Evolutionary conservation across 31 red algal genomes (phyloP).

Genomic region (Endocladia muricata): DNA sequence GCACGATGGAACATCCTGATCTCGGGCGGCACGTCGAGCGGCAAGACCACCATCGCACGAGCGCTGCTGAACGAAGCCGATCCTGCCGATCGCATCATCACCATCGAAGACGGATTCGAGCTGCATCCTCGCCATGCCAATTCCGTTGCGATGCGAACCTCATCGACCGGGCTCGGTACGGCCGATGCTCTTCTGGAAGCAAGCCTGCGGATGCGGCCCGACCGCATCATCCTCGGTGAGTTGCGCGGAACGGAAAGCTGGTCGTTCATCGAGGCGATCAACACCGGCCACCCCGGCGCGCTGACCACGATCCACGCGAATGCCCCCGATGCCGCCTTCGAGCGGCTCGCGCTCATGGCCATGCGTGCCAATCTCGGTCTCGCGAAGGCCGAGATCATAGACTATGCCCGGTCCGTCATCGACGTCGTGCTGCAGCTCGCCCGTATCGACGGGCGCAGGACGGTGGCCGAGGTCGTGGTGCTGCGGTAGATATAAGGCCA

Average conservation of each 20-base stretch:
- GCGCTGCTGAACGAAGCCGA: not conserved
- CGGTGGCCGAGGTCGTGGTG: no score
- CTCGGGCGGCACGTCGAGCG: not conserved
- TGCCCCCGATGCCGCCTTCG: not conserved
- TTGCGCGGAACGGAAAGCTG: not conserved
- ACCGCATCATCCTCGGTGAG: conserved; percentile 24
- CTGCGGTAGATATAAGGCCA: no score
- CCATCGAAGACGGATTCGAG: conserved; percentile 18
- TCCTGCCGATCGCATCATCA: not conserved
- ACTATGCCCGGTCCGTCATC: no score
- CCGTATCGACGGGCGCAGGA: no score
- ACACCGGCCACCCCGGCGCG: conserved; percentile 16
- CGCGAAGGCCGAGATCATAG: no score
- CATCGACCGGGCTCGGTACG: not conserved
- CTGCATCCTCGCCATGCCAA: not conserved
- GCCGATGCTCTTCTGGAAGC: not conserved
- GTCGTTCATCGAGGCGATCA: conserved; percentile 4
- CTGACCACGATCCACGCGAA: conserved; percentile 19
- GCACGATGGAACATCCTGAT: not conserved
- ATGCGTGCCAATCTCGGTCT: not conserved
- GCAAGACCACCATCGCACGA: conserved; percentile 12
- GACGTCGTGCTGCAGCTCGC: no score
- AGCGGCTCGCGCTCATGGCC: not conserved
- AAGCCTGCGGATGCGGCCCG: conserved; percentile 13
- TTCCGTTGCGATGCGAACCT: conserved; percentile 2